Evolutionary conservation across 306 rosid genomes (phyloP).

Genomic region (Amphicarpaea edgeworthii): DNA sequence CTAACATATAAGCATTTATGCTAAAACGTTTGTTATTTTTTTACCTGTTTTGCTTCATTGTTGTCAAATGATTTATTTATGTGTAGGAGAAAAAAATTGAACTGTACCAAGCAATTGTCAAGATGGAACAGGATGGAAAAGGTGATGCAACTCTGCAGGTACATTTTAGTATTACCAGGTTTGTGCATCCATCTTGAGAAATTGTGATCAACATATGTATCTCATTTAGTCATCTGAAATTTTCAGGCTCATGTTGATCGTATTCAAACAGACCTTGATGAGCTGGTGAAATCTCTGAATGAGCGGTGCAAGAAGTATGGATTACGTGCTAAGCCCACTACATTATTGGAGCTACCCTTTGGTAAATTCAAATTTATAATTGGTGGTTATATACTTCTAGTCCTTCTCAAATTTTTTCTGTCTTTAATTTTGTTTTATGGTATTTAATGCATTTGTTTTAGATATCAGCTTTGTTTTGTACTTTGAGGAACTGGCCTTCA

Average conservation of each 20-base stretch:
- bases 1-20: conserved; percentile 31
- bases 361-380: conserved; percentile 64
- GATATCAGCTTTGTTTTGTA: not conserved
- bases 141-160: conserved; percentile 77
- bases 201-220: conserved; percentile 33
- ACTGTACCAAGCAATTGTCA: conserved; percentile 81
- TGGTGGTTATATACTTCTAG: conserved; percentile 29
- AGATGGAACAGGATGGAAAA: conserved; percentile 81
- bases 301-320: conserved; percentile 96
- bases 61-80: conserved; percentile 37
- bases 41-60: conserved; percentile 18
- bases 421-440: conserved; percentile 16
- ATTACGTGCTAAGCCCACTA: conserved; percentile 80
- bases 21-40: conserved; percentile 22
- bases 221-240: conserved; percentile 42
- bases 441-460: conserved; percentile 34
- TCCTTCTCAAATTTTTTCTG: conserved; percentile 29
- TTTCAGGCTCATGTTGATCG: conserved; percentile 77
- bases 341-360: conserved; percentile 91
- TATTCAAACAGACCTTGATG: conserved; percentile 82
- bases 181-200: conserved; percentile 31
- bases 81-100: conserved; percentile 93
- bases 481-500: conserved; percentile 27
- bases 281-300: conserved; percentile 79
- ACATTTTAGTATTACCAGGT: conserved; percentile 41